Conservation (phyloP, 805 yeast genomes). For the Kluyveromyces nonfermentans region DNA sequence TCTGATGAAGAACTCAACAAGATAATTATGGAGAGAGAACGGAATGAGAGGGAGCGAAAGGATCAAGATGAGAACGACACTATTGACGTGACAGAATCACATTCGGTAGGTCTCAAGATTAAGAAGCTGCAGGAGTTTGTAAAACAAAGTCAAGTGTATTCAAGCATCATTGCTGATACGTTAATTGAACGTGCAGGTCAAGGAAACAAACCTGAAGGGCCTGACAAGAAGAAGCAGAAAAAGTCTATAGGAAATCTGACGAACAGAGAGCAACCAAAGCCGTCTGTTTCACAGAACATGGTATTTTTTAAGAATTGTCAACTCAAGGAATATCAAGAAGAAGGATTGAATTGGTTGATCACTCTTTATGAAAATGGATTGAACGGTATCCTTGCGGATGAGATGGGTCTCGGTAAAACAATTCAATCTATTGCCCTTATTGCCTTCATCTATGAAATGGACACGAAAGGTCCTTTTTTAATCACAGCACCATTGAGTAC, state of each 20-base stretch:
- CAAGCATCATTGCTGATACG: slow-evolving; percentile 77
- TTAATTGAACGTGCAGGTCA: slow-evolving; percentile 39
- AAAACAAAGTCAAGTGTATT: slow-evolving; percentile 80
- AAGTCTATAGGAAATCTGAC: slow-evolving; percentile 17
- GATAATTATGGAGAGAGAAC: slow-evolving; percentile 5
- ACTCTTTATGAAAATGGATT: slow-evolving; percentile 87
- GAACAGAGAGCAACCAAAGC: slow-evolving; percentile 39
- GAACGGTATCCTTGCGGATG: slow-evolving; percentile 93
- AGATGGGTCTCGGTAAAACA: slow-evolving; percentile 96
- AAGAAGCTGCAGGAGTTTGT: slow-evolving; percentile 63
- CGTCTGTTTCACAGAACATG: neutral
- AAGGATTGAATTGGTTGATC: slow-evolving; percentile 85
- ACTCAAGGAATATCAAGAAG: slow-evolving; percentile 77
- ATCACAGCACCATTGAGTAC: slow-evolving; percentile 80
- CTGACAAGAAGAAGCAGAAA: slow-evolving; percentile 14
- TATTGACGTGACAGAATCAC: slow-evolving; percentile 28
- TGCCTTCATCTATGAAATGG: slow-evolving; percentile 68
- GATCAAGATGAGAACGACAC: slow-evolving; percentile 10
- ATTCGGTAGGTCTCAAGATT: slow-evolving; percentile 49
- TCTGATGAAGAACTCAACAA: slow-evolving; percentile 9
- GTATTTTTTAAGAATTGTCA: slow-evolving; percentile 42
- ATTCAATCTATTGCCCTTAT: slow-evolving; percentile 76
- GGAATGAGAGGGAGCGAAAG: slow-evolving; percentile 1
- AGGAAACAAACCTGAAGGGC: slow-evolving; percentile 28
- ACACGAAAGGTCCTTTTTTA: slow-evolving; percentile 67